phyloP scores from a whole-genome alignment of 139 green algal species.

The Chlorella vulgaris region DNA sequence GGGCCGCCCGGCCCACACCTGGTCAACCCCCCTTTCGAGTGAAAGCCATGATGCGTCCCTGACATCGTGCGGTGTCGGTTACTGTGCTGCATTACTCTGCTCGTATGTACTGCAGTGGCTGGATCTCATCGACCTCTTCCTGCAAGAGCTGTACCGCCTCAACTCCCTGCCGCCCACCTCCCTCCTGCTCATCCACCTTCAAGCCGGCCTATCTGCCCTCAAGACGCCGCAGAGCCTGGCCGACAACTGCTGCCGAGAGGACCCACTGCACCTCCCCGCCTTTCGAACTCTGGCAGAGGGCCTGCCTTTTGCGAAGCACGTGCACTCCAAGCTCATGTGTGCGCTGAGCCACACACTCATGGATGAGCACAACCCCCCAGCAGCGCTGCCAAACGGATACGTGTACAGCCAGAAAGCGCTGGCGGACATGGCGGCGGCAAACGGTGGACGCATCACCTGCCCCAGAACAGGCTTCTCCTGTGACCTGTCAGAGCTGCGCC shows the following conservation, averaged over 20 bases:
- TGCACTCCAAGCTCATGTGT: conserved; percentile 90
- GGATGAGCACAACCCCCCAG: conserved; percentile 91
- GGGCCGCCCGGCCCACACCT: too few relatives aligned
- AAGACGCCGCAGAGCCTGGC: conserved; percentile 74
- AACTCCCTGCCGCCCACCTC: conserved; percentile 76
- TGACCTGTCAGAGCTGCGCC: conserved; percentile 55
- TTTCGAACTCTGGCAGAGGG: conserved; percentile 77
- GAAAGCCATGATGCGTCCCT: too few relatives aligned
- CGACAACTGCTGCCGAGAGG: conserved; percentile 58
- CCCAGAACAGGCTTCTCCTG: conserved; percentile 61
- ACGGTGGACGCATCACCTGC: conserved; percentile 64
- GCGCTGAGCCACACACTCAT: conserved; percentile 83
- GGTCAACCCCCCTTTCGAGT: too few relatives aligned
- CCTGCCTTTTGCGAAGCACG: conserved; percentile 89
- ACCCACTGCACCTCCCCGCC: conserved; percentile 77
- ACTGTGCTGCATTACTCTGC: neutral
- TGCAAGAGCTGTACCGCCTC: conserved; percentile 80
- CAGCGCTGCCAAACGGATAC: conserved; percentile 91
- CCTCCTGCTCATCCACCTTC: conserved; percentile 78
- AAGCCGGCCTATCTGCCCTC: conserved; percentile 85
- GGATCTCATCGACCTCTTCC: conserved; percentile 70
- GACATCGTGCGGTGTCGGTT: too few relatives aligned
- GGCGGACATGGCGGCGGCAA: conserved; percentile 41
- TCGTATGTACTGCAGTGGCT: conserved; percentile 58
- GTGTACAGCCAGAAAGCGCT: conserved; percentile 79